phyloP scores from a whole-genome alignment of 192 early-diverging fungal genomes.

The Kickxella alabastrina region DNA sequence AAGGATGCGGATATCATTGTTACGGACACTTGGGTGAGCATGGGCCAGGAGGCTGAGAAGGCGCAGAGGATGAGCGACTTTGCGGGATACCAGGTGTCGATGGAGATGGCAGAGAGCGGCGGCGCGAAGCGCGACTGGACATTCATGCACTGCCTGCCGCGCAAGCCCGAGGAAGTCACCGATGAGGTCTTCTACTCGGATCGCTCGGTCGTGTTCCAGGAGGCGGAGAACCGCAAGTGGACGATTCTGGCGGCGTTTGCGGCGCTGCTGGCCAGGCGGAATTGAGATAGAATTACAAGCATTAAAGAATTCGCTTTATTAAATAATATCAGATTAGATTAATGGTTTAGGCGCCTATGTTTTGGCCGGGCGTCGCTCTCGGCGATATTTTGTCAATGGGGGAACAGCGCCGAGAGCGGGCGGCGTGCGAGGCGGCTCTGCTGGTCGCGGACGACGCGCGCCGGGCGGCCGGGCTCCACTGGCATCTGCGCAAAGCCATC shows the following conservation, averaged over 20 bases:
- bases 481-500: too few species aligned
- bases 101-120: conserved; percentile 72
- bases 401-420: conserved; percentile 37
- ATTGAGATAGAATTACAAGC: neutral
- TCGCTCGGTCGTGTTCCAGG: conserved; percentile 90
- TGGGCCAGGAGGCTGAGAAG: conserved; percentile 97
- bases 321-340: conserved; percentile 25
- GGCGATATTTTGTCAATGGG: too few species aligned
- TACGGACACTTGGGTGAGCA: conserved; percentile 98
- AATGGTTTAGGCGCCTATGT: too few species aligned
- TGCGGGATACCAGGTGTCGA: conserved; percentile 83
- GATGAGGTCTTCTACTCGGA: conserved; percentile 93
- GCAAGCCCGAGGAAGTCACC: conserved; percentile 95
- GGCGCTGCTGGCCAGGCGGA: conserved; percentile 48
- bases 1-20: conserved; percentile 82
- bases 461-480: too few species aligned
- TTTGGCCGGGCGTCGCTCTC: too few species aligned
- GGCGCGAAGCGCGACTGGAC: conserved; percentile 85
- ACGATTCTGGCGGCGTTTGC: conserved; percentile 87
- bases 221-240: conserved; percentile 99
- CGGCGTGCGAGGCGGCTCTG: conserved; percentile 21
- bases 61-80: conserved; percentile 76
- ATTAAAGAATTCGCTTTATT: neutral
- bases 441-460: conserved; percentile 1
- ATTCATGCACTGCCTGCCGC: conserved; percentile 98